phyloP scores from a whole-genome alignment of 352 stramenopile genomes.

The Phytopythium oedochilum region DNA sequence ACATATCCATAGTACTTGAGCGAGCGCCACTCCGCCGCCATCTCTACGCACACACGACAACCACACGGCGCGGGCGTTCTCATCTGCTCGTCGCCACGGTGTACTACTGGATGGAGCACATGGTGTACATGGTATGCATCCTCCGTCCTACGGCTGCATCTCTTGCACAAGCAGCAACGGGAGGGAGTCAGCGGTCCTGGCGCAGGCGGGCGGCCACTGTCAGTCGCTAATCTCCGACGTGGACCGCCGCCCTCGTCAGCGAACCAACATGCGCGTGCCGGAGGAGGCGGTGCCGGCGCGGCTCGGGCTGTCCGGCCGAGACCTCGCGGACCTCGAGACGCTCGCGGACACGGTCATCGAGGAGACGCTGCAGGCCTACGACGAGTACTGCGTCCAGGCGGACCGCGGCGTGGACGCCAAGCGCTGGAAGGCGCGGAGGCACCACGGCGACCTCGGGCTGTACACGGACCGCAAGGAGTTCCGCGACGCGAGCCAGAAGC shows the following conservation, averaged over 20 bases:
- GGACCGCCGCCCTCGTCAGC: neutral
- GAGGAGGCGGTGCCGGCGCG: constrained; percentile 7
- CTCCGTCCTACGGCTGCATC: too few species aligned
- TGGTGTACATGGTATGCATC: too few species aligned
- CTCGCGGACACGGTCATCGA: constrained; percentile 28
- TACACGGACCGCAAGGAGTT: constrained; percentile 29
- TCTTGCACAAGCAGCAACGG: too few species aligned
- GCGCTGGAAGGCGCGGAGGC: constrained; percentile 39
- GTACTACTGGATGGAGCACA: too few species aligned
- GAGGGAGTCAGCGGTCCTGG: too few species aligned
- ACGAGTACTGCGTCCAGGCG: constrained; percentile 29
- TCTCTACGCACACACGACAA: too few species aligned
- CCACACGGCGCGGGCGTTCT: too few species aligned
- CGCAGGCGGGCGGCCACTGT: too few species aligned
- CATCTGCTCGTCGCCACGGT: too few species aligned
- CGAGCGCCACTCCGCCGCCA: too few species aligned
- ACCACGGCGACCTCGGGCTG: constrained; percentile 39
- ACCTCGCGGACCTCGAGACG: constrained; percentile 16
- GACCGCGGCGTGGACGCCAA: constrained; percentile 22
- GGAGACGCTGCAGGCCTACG: constrained; percentile 35
- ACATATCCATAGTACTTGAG: too few species aligned
- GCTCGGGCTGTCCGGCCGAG: constrained; percentile 17
- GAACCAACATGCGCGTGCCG: neutral
- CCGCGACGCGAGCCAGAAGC: constrained; percentile 25
- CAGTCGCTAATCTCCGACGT: neutral